Base-by-base conservation (phyloP, 257 asterid species). In the Cruciata laevipes region DNA sequence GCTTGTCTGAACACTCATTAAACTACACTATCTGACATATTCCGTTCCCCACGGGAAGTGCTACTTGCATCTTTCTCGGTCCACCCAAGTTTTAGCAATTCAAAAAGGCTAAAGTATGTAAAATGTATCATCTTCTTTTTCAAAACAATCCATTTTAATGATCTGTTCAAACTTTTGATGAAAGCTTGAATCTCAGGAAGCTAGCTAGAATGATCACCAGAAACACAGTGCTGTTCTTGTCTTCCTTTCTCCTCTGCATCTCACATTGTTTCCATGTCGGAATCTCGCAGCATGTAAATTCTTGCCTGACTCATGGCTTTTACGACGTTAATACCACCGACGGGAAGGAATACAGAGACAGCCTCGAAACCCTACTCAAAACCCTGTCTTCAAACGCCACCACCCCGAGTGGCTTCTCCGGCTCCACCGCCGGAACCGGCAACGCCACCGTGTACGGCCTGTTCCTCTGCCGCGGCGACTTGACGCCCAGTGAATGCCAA, bases 391-490 rank as follows among this genome's bases (percentile, higher is more conserved):
- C 77, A 7, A 66, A 78, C 12, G 30, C 69, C 31, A 55, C 69
- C 13, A 25, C 6, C 4, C 42, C 70, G 9, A 69, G 21, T 3
- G 70, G 78, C 49, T 75, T 68, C 37, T 61, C 25, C 61, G 64
- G 75, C 44, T 40, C 61, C 47, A 68, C 83, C 10, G 27, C 10
- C 3, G 83, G 72, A 5, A 13, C 38, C n/a, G 38, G 3, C 3
- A 13, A 23, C 63, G 17, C 4, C 7, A 16, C 37, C 11, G 24
- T 32, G 17, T 53, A 78, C 13, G 79, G 71, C 33, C 37, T 74
- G 6, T 67, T 66, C 18, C 40, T 77, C 17, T 77, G 81, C 51
- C 49, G 81, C n/a, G 78, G 78, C 35, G 75, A 65, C 30, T 59
- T 70, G 2, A 27, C 7, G 3, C 6, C 23, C 1, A 51, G 25